Evolutionary conservation across 2,329 filamentous ascomycete species (phyloP).

Genomic region (Coniella vitis): DNA sequence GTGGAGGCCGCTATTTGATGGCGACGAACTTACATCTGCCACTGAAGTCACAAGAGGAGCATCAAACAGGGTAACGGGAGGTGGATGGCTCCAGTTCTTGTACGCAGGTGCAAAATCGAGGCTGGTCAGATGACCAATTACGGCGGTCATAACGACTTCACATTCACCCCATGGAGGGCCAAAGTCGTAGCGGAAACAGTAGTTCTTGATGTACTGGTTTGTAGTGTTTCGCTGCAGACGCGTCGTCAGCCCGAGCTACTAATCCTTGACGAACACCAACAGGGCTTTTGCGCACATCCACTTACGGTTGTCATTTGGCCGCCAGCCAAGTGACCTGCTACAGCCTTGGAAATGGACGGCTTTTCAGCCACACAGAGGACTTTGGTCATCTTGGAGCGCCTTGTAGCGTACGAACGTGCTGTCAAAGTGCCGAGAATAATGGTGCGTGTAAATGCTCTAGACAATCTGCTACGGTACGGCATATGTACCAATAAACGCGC

Average conservation of each 20-base stretch:
- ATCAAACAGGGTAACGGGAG: conserved; percentile 72
- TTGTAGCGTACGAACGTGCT: conserved; percentile 5
- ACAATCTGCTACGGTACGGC: conserved; percentile 3
- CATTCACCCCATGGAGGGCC: conserved; percentile 72
- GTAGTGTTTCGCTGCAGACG: conserved; percentile 56
- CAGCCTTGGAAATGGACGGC: conserved; percentile 91
- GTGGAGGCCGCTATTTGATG: background rate
- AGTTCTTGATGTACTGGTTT: conserved; percentile 85
- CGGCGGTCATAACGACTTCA: conserved; percentile 87
- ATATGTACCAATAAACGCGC: background rate
- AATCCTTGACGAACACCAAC: background rate
- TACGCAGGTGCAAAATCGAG: conserved; percentile 69
- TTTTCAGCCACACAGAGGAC: conserved; percentile 57
- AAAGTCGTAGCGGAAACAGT: conserved; percentile 86
- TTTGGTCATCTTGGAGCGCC: conserved; percentile 37
- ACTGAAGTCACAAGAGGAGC: conserved; percentile 67
- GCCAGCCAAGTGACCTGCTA: conserved; percentile 82
- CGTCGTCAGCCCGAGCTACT: background rate
- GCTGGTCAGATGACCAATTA: conserved; percentile 79
- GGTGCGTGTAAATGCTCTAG: background rate
- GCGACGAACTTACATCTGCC: conserved; percentile 46
- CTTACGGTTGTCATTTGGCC: conserved; percentile 64
- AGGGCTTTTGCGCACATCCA: too few relatives aligned
- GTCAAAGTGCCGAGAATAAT: background rate
- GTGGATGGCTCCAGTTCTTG: conserved; percentile 74